Conservation (phyloP, 768 basidiomycete genomes). For the Boletus rubropictus region DNA sequence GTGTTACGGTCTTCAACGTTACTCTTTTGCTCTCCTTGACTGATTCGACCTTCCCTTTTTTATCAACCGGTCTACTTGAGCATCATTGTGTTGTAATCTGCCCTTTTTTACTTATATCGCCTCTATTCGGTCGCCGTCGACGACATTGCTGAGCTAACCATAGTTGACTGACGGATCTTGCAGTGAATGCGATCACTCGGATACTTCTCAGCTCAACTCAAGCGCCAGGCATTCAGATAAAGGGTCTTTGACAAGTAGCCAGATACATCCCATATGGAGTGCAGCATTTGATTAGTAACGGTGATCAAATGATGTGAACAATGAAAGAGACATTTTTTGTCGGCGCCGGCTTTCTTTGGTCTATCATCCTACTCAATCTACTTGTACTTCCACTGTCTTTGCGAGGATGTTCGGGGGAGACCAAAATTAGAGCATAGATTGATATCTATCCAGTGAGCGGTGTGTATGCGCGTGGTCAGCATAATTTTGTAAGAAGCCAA, state of each 20-base stretch:
- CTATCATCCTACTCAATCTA: background rate
- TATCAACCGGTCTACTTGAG: background rate
- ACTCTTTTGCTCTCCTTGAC: background rate
- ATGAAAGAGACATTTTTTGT: background rate
- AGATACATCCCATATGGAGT: background rate
- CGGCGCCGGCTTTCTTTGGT: conserved; percentile 1
- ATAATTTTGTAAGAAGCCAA: background rate
- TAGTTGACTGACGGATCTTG: conserved; percentile 10
- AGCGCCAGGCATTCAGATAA: conserved; percentile 86
- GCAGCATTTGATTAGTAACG: conserved; percentile 16
- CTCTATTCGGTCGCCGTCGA: conserved; percentile 13
- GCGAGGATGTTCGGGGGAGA: background rate
- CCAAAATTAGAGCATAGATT: background rate
- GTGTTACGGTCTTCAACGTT: background rate
- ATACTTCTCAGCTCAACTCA: conserved; percentile 81
- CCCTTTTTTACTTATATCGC: background rate
- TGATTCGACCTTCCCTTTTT: background rate
- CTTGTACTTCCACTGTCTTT: background rate
- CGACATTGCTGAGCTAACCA: conserved; percentile 1
- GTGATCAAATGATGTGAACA: conserved; percentile 19
- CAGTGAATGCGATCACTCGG: conserved; percentile 72
- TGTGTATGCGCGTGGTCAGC: background rate
- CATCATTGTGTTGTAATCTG: conserved; percentile 1
- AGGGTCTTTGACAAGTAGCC: conserved; percentile 50
- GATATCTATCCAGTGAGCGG: background rate